These are phyloP conservation scores for Harringtonia aguacate DNA, from an alignment of 2,329 filamentous ascomycete species.

Conservation along the genomic window DNA sequence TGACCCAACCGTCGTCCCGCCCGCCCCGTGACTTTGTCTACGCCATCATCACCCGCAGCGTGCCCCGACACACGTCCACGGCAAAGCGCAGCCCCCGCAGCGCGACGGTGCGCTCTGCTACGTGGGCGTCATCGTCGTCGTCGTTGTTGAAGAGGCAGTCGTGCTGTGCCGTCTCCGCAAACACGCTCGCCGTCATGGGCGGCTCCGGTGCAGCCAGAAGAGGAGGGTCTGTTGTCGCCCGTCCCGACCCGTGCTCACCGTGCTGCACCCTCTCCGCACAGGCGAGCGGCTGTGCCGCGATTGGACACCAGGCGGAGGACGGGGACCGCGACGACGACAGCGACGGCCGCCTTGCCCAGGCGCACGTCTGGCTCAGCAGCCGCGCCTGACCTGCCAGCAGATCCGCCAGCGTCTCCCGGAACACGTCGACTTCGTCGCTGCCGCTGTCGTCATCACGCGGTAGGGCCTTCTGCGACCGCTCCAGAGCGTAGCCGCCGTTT, in stretches of 20 bases:
- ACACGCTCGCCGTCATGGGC: background rate
- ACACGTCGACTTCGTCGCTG: background rate
- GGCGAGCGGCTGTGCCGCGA: background rate
- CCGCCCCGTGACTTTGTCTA: no score
- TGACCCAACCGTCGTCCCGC: no score
- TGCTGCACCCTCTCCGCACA: conserved; percentile 3
- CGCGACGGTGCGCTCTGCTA: background rate
- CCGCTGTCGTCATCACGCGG: background rate
- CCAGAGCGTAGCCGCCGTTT: background rate
- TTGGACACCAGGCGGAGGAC: background rate
- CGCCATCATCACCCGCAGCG: background rate
- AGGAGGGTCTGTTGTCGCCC: background rate
- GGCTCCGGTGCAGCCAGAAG: background rate
- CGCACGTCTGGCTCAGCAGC: no score
- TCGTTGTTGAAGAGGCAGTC: background rate
- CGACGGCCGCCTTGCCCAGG: no score
- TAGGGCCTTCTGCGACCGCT: background rate
- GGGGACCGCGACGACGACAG: no score
- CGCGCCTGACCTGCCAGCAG: background rate
- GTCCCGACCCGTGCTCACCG: background rate
- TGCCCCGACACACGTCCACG: conserved; percentile 2
- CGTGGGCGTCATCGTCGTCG: background rate
- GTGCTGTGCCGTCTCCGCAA: background rate
- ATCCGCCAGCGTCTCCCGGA: background rate
- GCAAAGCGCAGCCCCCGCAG: conserved; percentile 3